These are phyloP conservation scores for Yamadazyma membranifaciens DNA, from an alignment of 1,139 yeast genomes.

Conservation along the genomic window DNA sequence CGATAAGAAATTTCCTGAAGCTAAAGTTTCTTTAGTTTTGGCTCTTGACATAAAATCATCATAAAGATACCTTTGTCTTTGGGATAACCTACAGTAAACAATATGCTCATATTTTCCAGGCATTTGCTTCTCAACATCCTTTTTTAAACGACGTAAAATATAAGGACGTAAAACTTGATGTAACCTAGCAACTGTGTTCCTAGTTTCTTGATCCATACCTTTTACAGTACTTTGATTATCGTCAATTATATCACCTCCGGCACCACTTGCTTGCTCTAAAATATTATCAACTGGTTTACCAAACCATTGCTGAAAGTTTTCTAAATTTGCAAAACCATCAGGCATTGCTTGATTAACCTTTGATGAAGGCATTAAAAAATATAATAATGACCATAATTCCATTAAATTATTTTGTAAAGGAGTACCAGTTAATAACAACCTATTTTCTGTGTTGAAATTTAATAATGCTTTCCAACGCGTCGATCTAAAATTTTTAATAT, in stretches of 20 bases:
- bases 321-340: slow-evolving; percentile 93
- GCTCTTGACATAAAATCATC: slow-evolving; percentile 98
- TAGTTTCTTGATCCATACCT: slow-evolving; percentile 63
- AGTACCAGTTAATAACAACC: slow-evolving; percentile 90
- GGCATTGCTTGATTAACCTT: slow-evolving; percentile 74
- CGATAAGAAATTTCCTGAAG: slow-evolving; percentile 91
- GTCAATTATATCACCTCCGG: slow-evolving; percentile 50
- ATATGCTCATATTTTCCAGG: slow-evolving; percentile 97
- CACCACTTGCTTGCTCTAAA: slow-evolving; percentile 60
- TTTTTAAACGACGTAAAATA: slow-evolving; percentile 83
- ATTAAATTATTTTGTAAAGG: slow-evolving; percentile 90
- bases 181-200: slow-evolving; percentile 78
- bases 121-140: slow-evolving; percentile 98
- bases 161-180: slow-evolving; percentile 96
- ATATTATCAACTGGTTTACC: slow-evolving; percentile 94
- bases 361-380: slow-evolving; percentile 92
- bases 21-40: slow-evolving; percentile 88
- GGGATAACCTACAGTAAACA: slow-evolving; percentile 86
- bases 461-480: slow-evolving; percentile 96
- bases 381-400: slow-evolving; percentile 90
- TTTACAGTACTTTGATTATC: slow-evolving; percentile 39
- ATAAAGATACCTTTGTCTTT: slow-evolving; percentile 86
- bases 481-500: slow-evolving; percentile 92
- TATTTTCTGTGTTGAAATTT: slow-evolving; percentile 87
- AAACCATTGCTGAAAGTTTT: slow-evolving; percentile 97